Conservation (phyloP, 164 flowering plant species). For the Houttuynia cordata region DNA sequence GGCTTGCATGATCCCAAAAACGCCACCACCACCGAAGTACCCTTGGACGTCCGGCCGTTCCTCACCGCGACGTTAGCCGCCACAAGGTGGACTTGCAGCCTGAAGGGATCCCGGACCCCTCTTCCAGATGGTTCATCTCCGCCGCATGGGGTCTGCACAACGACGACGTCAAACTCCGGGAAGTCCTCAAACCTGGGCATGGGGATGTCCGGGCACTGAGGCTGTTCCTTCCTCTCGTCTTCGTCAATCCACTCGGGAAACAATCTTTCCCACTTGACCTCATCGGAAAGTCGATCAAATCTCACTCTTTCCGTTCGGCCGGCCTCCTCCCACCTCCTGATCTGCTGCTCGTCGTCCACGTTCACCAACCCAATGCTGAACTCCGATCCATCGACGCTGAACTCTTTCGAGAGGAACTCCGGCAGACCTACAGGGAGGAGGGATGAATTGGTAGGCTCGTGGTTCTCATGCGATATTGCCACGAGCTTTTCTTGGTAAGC, state of each 20-base stretch:
- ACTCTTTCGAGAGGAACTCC: slow-evolving; percentile 6
- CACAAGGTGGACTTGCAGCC: slow-evolving; percentile 61
- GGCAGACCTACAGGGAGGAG: neutral
- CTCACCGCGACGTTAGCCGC: slow-evolving; percentile 49
- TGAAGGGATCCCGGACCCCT: slow-evolving; percentile 47
- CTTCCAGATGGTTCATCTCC: neutral
- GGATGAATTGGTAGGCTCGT: neutral
- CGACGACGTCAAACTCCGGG: slow-evolving; percentile 39
- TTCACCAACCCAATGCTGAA: slow-evolving; percentile 33
- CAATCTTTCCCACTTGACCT: slow-evolving; percentile 34
- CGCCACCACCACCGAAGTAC: slow-evolving; percentile 29
- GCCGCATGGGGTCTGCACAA: slow-evolving; percentile 45
- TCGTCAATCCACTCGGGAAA: slow-evolving; percentile 82
- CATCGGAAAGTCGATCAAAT: slow-evolving; percentile 32
- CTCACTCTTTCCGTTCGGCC: slow-evolving; percentile 14
- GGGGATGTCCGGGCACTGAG: slow-evolving; percentile 53
- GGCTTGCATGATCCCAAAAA: slow-evolving; percentile 52
- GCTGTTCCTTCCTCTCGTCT: slow-evolving; percentile 14
- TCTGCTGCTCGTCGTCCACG: slow-evolving; percentile 9
- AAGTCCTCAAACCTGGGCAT: slow-evolving; percentile 38
- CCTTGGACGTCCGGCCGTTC: slow-evolving; percentile 15
- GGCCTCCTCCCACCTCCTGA: slow-evolving; percentile 3
- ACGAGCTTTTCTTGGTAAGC: neutral
- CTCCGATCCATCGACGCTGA: neutral
- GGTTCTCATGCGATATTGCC: too few species aligned